Evolutionary conservation across 768 basidiomycete genomes (phyloP), one percentile per base, ranked within the genome.

Genomic region (Pleurotus salmoneostramineus): DNA sequence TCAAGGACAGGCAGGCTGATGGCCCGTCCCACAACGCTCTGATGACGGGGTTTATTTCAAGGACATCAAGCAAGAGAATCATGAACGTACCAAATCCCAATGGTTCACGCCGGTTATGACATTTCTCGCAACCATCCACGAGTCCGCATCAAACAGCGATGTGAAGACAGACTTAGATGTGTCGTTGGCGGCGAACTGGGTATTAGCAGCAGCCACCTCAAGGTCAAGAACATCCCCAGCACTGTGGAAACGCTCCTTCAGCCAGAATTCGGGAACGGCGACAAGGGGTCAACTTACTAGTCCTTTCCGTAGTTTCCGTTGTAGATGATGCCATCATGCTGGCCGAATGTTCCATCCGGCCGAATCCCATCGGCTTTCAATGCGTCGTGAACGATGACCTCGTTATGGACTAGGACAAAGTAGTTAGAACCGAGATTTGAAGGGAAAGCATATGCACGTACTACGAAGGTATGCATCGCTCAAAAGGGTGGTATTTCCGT

Each of bases 111-210:
- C 70, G 0, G 87, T 87, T 27, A 77, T 50, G 7, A 74, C 67
- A 64, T 89, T 89, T 8, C 72, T 71, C 63, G 79, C 85, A 33
- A 88, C 83, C 86, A 89, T 88, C 88, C 88, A 91, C 48, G 74
- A 72, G 59, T 83, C 74, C 0, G 82, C 88, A 33, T 82, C 74
- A 57, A 89, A 75, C 3, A 87, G 69, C 11, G 75, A 79, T 6
- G 75, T 78, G 50, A 89, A 79, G 0, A 85, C 85, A 31, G 63
- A 57, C 61, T 75, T 71, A 11, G 79, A 72, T 10, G 64, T 67
- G 5, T 69, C 56, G 12, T 68, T 68, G 2, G 83, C 87, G 37
- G 74, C 72, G 64, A 81, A 88, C 35, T 74, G 71, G 1, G 88
- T 90, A 8, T 81, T 83, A 10, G 76, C 81, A 5, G 84, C 83